These are phyloP conservation scores for Sporothrix protearum DNA, from an alignment of 2,329 filamentous ascomycete genomes.

Conservation along the genomic window DNA sequence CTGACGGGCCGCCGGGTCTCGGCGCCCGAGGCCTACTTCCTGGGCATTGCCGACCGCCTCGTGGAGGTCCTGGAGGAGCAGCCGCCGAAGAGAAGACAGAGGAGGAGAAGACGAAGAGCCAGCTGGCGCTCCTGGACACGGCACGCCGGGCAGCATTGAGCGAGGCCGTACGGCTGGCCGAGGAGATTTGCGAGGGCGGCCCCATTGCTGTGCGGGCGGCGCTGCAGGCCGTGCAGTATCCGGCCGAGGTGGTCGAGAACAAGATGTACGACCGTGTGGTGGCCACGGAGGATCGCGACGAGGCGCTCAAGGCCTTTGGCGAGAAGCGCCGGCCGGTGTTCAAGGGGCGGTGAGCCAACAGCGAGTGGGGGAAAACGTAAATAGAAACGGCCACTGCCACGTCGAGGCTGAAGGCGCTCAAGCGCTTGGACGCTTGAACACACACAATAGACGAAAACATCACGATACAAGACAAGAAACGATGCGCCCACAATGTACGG, in stretches of 20 bases:
- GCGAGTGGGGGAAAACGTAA: neutral
- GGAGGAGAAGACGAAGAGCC: conserved; percentile 35
- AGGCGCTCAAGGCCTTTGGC: conserved; percentile 80
- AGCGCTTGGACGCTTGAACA: neutral
- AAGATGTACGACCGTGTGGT: conserved; percentile 81
- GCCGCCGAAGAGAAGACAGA: conserved; percentile 34
- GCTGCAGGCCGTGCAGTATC: conserved; percentile 70
- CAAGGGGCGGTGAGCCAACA: conserved; percentile 46
- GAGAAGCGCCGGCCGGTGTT: conserved; percentile 61
- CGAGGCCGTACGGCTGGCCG: conserved; percentile 73
- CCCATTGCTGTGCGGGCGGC: conserved; percentile 79
- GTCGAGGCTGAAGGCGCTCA: neutral
- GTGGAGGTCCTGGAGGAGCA: conserved; percentile 61
- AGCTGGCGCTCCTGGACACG: conserved; percentile 46
- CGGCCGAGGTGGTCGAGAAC: conserved; percentile 77
- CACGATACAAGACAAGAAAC: neutral
- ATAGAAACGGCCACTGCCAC: neutral
- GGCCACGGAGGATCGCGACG: conserved; percentile 77
- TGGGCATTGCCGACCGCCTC: conserved; percentile 85
- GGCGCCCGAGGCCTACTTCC: conserved; percentile 82
- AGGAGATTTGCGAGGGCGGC: conserved; percentile 77
- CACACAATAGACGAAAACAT: conserved; percentile 4
- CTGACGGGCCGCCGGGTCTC: conserved; percentile 83
- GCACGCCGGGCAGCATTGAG: conserved; percentile 67
- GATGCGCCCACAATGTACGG: neutral